Evolutionary conservation across 345 rosid genomes (phyloP).

Genomic region (Salix suchowensis): DNA sequence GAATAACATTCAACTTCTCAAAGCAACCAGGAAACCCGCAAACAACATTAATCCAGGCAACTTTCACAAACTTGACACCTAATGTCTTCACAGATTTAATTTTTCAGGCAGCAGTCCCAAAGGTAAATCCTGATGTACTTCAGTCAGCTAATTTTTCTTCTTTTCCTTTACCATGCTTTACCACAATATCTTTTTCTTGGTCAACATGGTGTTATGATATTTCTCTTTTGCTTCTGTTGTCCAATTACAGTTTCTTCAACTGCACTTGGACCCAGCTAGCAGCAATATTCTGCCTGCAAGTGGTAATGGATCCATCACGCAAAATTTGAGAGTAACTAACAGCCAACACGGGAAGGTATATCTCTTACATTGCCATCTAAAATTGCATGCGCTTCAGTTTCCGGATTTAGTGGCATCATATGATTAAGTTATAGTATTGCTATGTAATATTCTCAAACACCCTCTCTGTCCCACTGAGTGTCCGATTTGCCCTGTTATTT

Average conservation of each 20-base stretch:
- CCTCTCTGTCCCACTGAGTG: background rate
- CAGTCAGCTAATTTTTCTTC: background rate
- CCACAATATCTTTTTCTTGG: background rate
- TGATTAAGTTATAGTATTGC: background rate
- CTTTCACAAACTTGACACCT: slow-evolving; percentile 69
- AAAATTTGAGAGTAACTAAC: slow-evolving; percentile 71
- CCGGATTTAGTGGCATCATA: background rate
- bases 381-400: background rate
- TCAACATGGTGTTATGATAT: slow-evolving; percentile 6
- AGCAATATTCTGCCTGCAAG: slow-evolving; percentile 62
- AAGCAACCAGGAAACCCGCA: slow-evolving; percentile 73
- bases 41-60: slow-evolving; percentile 59
- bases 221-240: slow-evolving; percentile 1
- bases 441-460: background rate
- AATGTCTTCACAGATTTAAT: slow-evolving; percentile 65
- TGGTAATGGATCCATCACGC: slow-evolving; percentile 57
- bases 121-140: slow-evolving; percentile 46
- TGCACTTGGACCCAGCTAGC: slow-evolving; percentile 91
- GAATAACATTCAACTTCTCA: slow-evolving; percentile 70
- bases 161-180: background rate
- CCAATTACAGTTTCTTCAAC: slow-evolving; percentile 78
- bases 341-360: slow-evolving; percentile 97
- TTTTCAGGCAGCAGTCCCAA: slow-evolving; percentile 98
- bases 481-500: background rate
- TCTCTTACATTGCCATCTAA: background rate